A percentile compares a stretch with the other conserved stretches of the same genome.
Evolutionary conservation across 768 basidiomycete species (phyloP).

Genomic region (Asterophora parasitica): DNA sequence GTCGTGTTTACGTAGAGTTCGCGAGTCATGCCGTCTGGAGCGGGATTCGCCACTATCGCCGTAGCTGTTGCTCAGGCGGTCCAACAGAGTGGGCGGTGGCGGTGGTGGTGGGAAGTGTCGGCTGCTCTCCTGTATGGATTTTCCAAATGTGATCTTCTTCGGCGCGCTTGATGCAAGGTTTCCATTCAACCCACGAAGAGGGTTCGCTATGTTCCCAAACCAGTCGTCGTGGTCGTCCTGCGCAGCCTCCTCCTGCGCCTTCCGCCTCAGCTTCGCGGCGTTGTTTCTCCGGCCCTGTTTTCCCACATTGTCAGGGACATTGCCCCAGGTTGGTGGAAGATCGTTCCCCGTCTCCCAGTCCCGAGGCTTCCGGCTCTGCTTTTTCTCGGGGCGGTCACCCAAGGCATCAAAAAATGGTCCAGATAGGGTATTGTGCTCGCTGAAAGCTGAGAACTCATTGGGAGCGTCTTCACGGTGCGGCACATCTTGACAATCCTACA

Average conservation of each 20-base stretch:
- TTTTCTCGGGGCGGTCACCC: conserved; percentile 22
- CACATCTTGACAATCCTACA: conserved; percentile 56
- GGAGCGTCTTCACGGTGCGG: conserved; percentile 37
- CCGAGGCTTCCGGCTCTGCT: conserved; percentile 31
- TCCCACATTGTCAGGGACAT: conserved; percentile 58
- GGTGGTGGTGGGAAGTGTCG: conserved; percentile 19
- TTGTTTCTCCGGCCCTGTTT: conserved; percentile 59
- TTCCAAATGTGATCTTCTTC: conserved; percentile 34
- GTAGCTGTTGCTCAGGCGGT: conserved; percentile 17
- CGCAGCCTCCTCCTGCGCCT: conserved; percentile 35
- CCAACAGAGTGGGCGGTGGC: conserved; percentile 28
- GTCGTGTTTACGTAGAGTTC: conserved; percentile 7
- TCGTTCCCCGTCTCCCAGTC: conserved; percentile 38
- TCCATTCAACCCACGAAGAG: conserved; percentile 7
- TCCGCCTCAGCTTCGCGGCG: conserved; percentile 48
- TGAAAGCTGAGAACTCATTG: conserved; percentile 62
- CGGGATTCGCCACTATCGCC: conserved; percentile 6
- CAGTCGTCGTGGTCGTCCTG: conserved; percentile 61
- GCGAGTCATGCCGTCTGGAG: conserved; percentile 5
- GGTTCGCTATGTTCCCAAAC: conserved; percentile 41
- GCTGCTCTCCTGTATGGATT: conserved; percentile 26
- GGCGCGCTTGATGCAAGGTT: conserved; percentile 9
- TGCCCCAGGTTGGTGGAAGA: conserved; percentile 43
- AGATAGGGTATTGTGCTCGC: conserved; percentile 50
- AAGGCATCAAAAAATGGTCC: conserved; percentile 62